These are phyloP conservation scores for Solanum appendiculatum DNA, from an alignment of 257 asterid species.

Conservation along the genomic window DNA sequence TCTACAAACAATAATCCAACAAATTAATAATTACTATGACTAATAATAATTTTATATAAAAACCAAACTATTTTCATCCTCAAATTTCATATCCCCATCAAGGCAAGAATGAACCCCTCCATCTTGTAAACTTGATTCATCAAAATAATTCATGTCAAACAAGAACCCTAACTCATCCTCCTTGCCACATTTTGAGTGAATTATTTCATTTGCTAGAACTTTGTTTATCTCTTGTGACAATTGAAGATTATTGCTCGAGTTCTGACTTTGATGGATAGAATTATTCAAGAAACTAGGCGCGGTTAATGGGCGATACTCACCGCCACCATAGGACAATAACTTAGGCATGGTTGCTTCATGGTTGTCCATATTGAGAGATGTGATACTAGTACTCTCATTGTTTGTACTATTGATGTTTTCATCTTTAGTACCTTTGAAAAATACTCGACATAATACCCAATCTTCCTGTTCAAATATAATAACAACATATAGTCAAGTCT, in stretches of 20 bases:
- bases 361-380: slow-evolving; percentile 8
- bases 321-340: neutral
- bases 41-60: slow-evolving; percentile 26
- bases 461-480: slow-evolving; percentile 49
- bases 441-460: slow-evolving; percentile 75
- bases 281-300: neutral
- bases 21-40: neutral
- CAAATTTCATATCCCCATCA: slow-evolving; percentile 16
- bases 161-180: slow-evolving; percentile 27
- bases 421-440: slow-evolving; percentile 43
- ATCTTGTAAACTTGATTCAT: slow-evolving; percentile 8
- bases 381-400: neutral
- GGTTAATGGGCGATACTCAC: slow-evolving; percentile 3
- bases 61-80: slow-evolving; percentile 22
- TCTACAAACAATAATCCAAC: neutral
- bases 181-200: slow-evolving; percentile 8
- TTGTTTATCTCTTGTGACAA: slow-evolving; percentile 3
- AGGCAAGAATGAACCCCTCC: slow-evolving; percentile 2
- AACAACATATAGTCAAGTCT: neutral
- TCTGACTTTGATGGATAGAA: slow-evolving; percentile 6
- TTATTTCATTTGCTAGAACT: neutral
- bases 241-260: slow-evolving; percentile 16
- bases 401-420: slow-evolving; percentile 19
- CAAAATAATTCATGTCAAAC: slow-evolving; percentile 21
- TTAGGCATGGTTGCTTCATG: neutral